Base-by-base conservation (phyloP, 2,329 filamentous ascomycete species). In the Elsinoe ampelina region DNA sequence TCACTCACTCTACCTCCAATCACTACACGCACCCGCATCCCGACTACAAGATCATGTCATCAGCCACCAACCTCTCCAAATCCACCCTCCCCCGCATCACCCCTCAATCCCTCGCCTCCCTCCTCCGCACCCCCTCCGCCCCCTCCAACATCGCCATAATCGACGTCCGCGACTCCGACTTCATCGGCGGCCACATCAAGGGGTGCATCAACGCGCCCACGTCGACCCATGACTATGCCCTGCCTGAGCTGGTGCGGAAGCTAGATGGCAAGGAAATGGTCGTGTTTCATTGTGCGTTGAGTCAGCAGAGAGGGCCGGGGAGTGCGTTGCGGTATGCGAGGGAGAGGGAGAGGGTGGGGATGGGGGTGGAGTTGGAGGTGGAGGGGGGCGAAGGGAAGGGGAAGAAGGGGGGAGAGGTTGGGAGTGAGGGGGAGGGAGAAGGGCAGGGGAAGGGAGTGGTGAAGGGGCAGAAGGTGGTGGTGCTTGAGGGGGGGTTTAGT, bases 281-380 rank as follows among this genome's bases (percentile, higher is more conserved):
- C 12, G 82, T 98, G 1, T 98, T 98, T 71, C 93, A 98, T 74
- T 98, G 93, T 72, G 87, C 88, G 15, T 76, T 97, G 57, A 92
- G 86, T 63, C 93, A 97, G 75, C 87, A 95, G 73, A 80, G 93
- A 0, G 93, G 93, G 0, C 93, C 93, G 0, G 80, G 80, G 52
- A 90, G 92, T 2, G 93, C 93, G 2, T 73, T 95, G 63, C 78
- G 80, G 65, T 97, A 96, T 70, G 63, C 91, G 59, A 76, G 86
- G 35, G 86, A 90, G 73, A 77, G 83, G 47, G 82, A 86, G 63
- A 74, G 78, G 55, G 59, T 77, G 60, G 65, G 76, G 32, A 30
- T 5, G 26, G 26, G 26, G 74, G 73, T 11, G 60, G 60, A 20
- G 55, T 54, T 62, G 10, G 19, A 3, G 57, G 47, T 22, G 2